Conservation (phyloP, 306 rosid genomes). For the Cucumis sativus region Cucumber_9930_V3 NC_026657.2:8976501-8977000, state of each 20-base stretch:
- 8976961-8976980: background rate
- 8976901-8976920: background rate
- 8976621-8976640: background rate
- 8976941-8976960: background rate
- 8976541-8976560: conserved; percentile 30
- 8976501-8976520: conserved; percentile 33
- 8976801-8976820: background rate
- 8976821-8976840: background rate
- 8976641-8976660: background rate
- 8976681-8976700: background rate
- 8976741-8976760: background rate
- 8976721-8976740: background rate
- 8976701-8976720: background rate
- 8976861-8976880: background rate
- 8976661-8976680: background rate
- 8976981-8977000: background rate
- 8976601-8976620: background rate
- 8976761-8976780: too few relatives aligned
- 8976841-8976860: background rate
- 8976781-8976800: background rate
- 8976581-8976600: conserved; percentile 24
- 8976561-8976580: conserved; percentile 33
- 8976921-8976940: background rate
- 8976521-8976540: conserved; percentile 25
- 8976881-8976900: background rate